Evolutionary conservation across 1,139 yeast species (phyloP), one percentile per base, ranked within the genome.

Genomic region (Fermentozyma sake): DNA sequence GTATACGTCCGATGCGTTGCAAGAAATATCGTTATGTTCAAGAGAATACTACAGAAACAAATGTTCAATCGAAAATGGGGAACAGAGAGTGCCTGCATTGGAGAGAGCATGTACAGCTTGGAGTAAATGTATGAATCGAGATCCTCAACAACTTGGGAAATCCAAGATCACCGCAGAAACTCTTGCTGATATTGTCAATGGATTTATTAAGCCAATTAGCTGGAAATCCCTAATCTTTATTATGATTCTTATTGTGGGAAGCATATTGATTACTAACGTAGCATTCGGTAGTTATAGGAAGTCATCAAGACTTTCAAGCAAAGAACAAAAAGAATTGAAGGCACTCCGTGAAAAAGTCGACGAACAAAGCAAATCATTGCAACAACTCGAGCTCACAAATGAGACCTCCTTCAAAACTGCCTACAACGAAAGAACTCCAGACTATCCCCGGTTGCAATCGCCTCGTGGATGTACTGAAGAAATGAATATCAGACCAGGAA

Each of bases 91-190:
- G 0, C 96, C 95, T 1, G 91, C 87, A 0, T 54, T 87, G 16
- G 87, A 82, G 41, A 55, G 59, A n/a, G 67, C 75, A 12, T 91
- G 98, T 52, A 62, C 70, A 17, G 61, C 63, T 22, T 85, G 95
- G 94, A 80, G 76, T 37, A 72, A 68, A 36, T 91, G 98, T 53
- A 87, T 84, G 95, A 76, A 79, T 42, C 67, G 86, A 35, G 94
- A 89, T 43, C 95, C 96, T 9, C 72, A 75, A 22, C 62, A 74
- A 6, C 74, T 87, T n/a, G 93, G 91, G 4, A 70, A 76, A 25
- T 84, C 93, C 3, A 69, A 74, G 41, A 73, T 87, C 16, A 74
- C 87, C 1, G 95, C 95, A 0, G 89, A 80, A 46, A 75, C 93
- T 0, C 68, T 86, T 46, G 94, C 93, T 1, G 91, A 81, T 37